Evolutionary conservation across 2,329 filamentous ascomycete species (phyloP).

Genomic region (Phoma sp.): DNA sequence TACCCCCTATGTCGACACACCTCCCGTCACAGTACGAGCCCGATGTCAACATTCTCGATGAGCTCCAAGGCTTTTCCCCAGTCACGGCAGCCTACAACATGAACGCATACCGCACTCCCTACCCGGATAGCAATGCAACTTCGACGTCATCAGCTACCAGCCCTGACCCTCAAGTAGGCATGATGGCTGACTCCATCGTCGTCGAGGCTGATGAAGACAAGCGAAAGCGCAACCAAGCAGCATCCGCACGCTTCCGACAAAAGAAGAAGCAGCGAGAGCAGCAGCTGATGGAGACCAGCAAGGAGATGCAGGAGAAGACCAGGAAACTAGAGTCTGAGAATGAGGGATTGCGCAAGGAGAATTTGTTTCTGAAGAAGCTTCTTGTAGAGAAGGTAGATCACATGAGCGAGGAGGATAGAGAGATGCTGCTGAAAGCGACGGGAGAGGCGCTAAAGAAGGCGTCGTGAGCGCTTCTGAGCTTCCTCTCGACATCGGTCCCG

Average conservation of each 20-base stretch:
- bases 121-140: constrained; percentile 44
- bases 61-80: constrained; percentile 39
- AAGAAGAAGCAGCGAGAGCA: constrained; percentile 97
- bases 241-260: constrained; percentile 85
- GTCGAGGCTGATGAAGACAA: constrained; percentile 82
- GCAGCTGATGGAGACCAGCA: constrained; percentile 62
- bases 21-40: constrained; percentile 35
- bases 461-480: neutral
- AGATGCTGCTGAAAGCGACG: constrained; percentile 37
- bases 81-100: constrained; percentile 35
- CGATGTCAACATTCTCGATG: constrained; percentile 37
- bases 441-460: constrained; percentile 25
- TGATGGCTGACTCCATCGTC: constrained; percentile 33
- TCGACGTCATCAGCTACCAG: constrained; percentile 36
- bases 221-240: constrained; percentile 85
- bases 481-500: neutral
- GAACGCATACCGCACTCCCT: constrained; percentile 38
- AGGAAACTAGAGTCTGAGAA: constrained; percentile 67
- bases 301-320: constrained; percentile 85
- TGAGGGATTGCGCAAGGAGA: constrained; percentile 52
- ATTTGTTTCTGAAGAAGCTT: constrained; percentile 46
- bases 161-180: constrained; percentile 26
- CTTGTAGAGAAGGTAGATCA: constrained; percentile 49
- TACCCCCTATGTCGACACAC: constrained; percentile 39
- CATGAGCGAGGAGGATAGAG: constrained; percentile 47